Percentiles rank a stretch among this genome's conserved stretches.
Evolutionary conservation across 352 stramenopile genomes (phyloP).

Genomic region (Phytophthora sansomeana): DNA sequence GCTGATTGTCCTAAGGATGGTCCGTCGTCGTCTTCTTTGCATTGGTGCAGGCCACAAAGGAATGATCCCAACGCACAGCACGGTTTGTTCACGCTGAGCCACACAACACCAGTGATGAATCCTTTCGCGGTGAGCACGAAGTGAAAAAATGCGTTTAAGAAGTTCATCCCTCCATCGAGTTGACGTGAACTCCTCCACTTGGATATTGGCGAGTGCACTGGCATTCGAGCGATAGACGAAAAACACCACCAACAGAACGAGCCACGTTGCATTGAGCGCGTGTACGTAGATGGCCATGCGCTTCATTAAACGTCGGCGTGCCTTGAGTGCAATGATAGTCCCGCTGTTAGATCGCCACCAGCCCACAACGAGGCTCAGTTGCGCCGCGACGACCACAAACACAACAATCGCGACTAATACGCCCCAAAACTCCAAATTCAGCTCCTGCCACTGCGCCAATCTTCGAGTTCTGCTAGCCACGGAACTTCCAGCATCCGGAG

Average conservation of each 20-base stretch:
- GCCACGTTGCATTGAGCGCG: slow-evolving; percentile 71
- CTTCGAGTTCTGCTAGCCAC: slow-evolving; percentile 20
- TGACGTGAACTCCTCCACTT: slow-evolving; percentile 16
- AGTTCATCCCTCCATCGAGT: slow-evolving; percentile 35
- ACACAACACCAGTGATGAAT: slow-evolving; percentile 70
- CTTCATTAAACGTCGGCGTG: slow-evolving; percentile 74
- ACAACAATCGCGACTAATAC: slow-evolving; percentile 65
- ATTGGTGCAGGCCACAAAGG: slow-evolving; percentile 43
- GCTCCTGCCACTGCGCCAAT: slow-evolving; percentile 58
- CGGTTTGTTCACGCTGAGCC: slow-evolving; percentile 71
- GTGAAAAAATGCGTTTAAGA: slow-evolving; percentile 60
- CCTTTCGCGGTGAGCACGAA: slow-evolving; percentile 71
- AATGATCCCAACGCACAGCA: slow-evolving; percentile 50
- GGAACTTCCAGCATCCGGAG: slow-evolving; percentile 36
- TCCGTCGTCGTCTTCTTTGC: slow-evolving; percentile 26
- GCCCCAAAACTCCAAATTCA: slow-evolving; percentile 73
- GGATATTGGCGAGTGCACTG: slow-evolving; percentile 46
- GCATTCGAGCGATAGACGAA: slow-evolving; percentile 67
- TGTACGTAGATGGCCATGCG: slow-evolving; percentile 80
- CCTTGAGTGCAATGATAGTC: slow-evolving; percentile 75
- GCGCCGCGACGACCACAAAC: slow-evolving; percentile 63
- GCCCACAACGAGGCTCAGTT: slow-evolving; percentile 66
- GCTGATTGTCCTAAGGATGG: slow-evolving; percentile 28
- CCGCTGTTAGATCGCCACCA: slow-evolving; percentile 85
- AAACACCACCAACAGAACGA: slow-evolving; percentile 66